Evolutionary conservation across 2,329 filamentous ascomycete species (phyloP).

Genomic region (Parafenestella ontariensis): DNA sequence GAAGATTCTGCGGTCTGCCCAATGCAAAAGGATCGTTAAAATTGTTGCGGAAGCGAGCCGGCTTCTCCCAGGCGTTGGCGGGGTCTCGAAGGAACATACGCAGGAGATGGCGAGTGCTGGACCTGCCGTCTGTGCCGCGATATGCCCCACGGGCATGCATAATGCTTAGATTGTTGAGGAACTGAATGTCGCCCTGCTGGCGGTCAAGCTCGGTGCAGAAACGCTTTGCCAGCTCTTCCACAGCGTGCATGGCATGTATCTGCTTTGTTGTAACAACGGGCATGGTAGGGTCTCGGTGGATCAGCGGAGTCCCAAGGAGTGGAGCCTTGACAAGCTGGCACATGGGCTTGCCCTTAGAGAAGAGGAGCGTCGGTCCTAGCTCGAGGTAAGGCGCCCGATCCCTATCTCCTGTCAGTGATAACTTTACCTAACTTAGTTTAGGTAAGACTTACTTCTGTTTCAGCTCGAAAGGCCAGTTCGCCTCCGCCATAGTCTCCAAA

Average conservation of each 20-base stretch:
- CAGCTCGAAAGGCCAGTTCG: conserved; percentile 48
- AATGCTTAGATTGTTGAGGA: conserved; percentile 46
- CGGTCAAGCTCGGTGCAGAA: conserved; percentile 43
- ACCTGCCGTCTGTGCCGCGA: conserved; percentile 25
- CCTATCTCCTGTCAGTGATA: conserved; percentile 17
- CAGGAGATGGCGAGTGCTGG: conserved; percentile 44
- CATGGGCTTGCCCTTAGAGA: conserved; percentile 46
- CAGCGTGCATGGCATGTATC: conserved; percentile 35
- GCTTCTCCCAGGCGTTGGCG: conserved; percentile 43
- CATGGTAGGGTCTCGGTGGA: conserved; percentile 41
- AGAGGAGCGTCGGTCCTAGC: conserved; percentile 44
- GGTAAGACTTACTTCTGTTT: conserved; percentile 42
- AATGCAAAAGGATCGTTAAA: conserved; percentile 44
- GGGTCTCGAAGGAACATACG: conserved; percentile 50
- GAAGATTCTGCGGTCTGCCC: conserved; percentile 41
- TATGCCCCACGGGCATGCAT: conserved; percentile 48
- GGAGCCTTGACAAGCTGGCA: conserved; percentile 49
- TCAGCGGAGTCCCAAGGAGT: conserved; percentile 42
- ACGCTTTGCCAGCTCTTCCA: conserved; percentile 38
- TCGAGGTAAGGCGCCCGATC: conserved; percentile 41
- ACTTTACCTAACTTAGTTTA: neutral
- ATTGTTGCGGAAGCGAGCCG: conserved; percentile 28
- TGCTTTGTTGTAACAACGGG: conserved; percentile 39
- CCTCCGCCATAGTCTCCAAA: conserved; percentile 43
- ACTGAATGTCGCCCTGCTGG: conserved; percentile 46